phyloP scores from a whole-genome alignment of 1,284 basidiomycete genomes.

The Trichosporon faecale region DNA sequence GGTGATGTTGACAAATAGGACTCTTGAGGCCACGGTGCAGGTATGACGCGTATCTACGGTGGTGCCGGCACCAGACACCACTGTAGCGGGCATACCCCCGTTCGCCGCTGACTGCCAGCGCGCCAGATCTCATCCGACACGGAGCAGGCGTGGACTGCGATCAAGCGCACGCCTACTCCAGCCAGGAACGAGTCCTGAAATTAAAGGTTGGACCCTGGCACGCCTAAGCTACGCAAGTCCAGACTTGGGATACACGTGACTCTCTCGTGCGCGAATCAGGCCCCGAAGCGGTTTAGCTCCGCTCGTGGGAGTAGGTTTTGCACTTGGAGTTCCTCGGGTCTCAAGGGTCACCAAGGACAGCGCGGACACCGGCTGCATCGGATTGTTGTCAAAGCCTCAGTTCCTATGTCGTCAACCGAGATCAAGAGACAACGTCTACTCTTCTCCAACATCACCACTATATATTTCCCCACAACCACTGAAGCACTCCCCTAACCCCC shows the following conservation, averaged over 20 bases:
- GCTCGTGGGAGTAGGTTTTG: not conserved
- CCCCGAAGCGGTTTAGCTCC: not conserved
- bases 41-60: conserved; percentile 6
- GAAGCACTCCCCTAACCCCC: not conserved
- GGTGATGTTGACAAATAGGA: not conserved
- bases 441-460: not conserved
- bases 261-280: conserved; percentile 3
- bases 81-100: too few species aligned
- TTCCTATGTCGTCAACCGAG: conserved; percentile 1
- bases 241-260: not conserved
- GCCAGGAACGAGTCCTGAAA: not conserved
- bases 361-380: conserved; percentile 11
- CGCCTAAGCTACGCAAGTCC: not conserved
- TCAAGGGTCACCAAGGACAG: not conserved
- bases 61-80: not conserved
- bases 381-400: conserved; percentile 4
- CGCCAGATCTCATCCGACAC: not conserved
- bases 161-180: not conserved
- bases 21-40: not conserved
- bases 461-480: not conserved
- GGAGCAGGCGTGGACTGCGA: not conserved
- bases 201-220: not conserved
- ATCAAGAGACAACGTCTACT: not conserved
- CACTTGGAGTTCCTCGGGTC: too few species aligned
- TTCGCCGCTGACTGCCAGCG: not conserved